These are phyloP conservation scores for Phaeophleospora eucalypticola DNA, from an alignment of 2,329 filamentous ascomycete genomes.

Conservation along the genomic window DNA sequence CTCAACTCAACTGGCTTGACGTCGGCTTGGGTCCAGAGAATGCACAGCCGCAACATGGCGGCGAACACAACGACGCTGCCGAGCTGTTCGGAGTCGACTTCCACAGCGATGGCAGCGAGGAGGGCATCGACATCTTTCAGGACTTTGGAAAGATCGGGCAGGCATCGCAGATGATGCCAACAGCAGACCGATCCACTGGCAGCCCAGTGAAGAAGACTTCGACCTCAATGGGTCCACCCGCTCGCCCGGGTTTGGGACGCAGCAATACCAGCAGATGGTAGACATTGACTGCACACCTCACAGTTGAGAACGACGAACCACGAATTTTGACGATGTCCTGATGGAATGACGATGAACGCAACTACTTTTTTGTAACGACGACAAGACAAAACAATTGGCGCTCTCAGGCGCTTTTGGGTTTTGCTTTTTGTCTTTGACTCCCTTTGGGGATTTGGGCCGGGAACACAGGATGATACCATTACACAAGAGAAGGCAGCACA, in stretches of 20 bases:
- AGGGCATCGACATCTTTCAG: slow-evolving; percentile 67
- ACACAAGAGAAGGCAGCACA: too few species aligned
- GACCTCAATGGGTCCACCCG: slow-evolving; percentile 27
- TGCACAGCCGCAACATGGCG: slow-evolving; percentile 12
- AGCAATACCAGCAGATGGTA: slow-evolving; percentile 33
- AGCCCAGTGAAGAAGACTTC: slow-evolving; percentile 30
- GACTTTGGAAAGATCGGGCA: slow-evolving; percentile 70
- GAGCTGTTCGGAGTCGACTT: slow-evolving; percentile 55
- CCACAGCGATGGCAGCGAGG: slow-evolving; percentile 55
- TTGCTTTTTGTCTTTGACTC: too few species aligned
- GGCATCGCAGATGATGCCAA: slow-evolving; percentile 17
- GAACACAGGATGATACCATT: too few species aligned
- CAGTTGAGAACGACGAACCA: too few species aligned
- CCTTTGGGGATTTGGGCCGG: too few species aligned
- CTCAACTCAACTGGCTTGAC: slow-evolving; percentile 29
- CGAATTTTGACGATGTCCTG: too few species aligned
- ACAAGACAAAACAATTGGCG: too few species aligned
- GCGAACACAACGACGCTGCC: slow-evolving; percentile 43
- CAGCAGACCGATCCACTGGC: slow-evolving; percentile 27
- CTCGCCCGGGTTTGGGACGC: slow-evolving; percentile 26
- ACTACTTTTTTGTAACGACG: too few species aligned
- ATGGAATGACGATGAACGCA: too few species aligned
- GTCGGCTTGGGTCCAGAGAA: slow-evolving; percentile 23
- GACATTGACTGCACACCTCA: too few species aligned
- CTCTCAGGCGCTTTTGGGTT: too few species aligned